A percentile compares a stretch with the other conserved stretches of the same genome.
These are phyloP conservation scores for Gastrolobium bilobum DNA, from an alignment of 306 rosid species.

Conservation along the genomic window DNA sequence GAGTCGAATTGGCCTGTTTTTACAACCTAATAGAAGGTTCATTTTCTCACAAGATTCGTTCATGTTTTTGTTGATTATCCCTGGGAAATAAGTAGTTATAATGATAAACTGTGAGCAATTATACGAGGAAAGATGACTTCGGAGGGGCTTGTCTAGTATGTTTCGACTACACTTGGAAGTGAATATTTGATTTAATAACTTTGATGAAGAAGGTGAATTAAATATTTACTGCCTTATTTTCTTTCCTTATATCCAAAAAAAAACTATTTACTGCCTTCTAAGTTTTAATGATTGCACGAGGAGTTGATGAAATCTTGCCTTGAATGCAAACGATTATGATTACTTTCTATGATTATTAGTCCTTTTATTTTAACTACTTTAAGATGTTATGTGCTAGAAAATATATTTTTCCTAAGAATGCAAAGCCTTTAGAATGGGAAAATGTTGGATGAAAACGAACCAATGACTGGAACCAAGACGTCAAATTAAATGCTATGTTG, in stretches of 20 bases:
- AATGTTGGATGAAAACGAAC: no score
- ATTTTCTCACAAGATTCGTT: conserved; percentile 36
- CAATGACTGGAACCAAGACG: no score
- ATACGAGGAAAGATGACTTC: background rate
- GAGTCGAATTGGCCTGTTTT: no score
- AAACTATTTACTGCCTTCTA: background rate
- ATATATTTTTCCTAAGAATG: background rate
- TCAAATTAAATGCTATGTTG: no score
- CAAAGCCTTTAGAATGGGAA: no score
- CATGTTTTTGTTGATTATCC: conserved; percentile 45
- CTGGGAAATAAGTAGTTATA: conserved; percentile 34
- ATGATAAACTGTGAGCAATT: background rate
- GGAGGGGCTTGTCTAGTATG: background rate
- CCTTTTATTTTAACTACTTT: background rate
- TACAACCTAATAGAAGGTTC: conserved; percentile 50
- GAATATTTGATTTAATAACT: conserved; percentile 6
- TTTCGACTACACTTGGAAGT: conserved; percentile 14
- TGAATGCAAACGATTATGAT: no score
- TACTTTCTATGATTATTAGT: background rate
- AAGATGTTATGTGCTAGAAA: background rate
- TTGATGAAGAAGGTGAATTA: conserved; percentile 1
- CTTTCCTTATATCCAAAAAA: no score
- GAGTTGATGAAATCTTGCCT: background rate
- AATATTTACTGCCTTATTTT: no score
- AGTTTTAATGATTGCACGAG: background rate